These are phyloP conservation scores for Aciculosporium take DNA, from an alignment of 2,329 filamentous ascomycete species.

Conservation along the genomic window DNA sequence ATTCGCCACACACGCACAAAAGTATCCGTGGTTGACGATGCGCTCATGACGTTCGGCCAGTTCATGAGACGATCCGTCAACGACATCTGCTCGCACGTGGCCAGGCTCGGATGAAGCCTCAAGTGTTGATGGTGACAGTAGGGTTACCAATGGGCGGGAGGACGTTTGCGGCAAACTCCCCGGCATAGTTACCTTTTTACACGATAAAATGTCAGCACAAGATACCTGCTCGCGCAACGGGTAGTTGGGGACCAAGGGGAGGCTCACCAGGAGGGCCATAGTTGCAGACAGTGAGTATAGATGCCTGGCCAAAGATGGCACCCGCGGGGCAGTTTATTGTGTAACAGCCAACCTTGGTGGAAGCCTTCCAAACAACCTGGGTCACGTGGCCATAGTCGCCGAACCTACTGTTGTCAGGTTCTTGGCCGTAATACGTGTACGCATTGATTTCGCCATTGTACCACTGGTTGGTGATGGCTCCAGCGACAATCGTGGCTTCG, in stretches of 20 bases:
- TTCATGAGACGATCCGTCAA: background rate
- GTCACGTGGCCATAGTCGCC: constrained; percentile 45
- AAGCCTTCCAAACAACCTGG: constrained; percentile 28
- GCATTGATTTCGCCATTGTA: constrained; percentile 62
- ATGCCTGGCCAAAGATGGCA: constrained; percentile 33
- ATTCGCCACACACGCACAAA: background rate
- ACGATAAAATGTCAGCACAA: constrained; percentile 7
- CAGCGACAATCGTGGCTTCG: constrained; percentile 42
- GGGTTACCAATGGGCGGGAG: constrained; percentile 23
- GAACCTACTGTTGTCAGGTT: constrained; percentile 47
- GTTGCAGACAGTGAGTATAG: constrained; percentile 83
- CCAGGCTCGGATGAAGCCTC: too few relatives aligned
- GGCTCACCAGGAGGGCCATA: constrained; percentile 62
- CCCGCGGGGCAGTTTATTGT: constrained; percentile 52
- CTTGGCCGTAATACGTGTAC: constrained; percentile 43
- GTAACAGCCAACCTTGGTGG: constrained; percentile 35
- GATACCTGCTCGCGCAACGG: background rate
- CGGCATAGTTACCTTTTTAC: background rate
- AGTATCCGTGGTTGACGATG: background rate
- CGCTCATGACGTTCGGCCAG: background rate
- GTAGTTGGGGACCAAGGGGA: background rate
- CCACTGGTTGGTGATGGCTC: constrained; percentile 69
- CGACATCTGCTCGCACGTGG: background rate
- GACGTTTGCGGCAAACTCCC: constrained; percentile 26
- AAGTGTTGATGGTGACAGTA: too few relatives aligned